Conservation (phyloP, 2,329 filamentous ascomycete species). For the Talaromyces sp. region DNA sequence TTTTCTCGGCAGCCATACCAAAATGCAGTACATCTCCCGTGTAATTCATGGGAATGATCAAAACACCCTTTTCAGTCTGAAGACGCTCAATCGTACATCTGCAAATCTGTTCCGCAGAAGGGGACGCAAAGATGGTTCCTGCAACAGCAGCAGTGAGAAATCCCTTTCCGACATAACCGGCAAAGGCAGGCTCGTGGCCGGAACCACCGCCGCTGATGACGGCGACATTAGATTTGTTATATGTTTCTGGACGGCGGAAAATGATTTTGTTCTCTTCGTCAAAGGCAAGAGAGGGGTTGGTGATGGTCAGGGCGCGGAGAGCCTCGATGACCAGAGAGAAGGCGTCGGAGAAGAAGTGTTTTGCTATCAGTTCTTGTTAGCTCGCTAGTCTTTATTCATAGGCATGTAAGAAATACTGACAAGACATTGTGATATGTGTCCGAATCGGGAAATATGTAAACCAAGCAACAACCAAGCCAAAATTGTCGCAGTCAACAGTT, state of each 20-base stretch:
- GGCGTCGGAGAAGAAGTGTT: conserved; percentile 88
- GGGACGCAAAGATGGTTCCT: conserved; percentile 82
- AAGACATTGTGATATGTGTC: conserved; percentile 9
- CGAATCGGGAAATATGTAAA: neutral
- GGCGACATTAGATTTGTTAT: conserved; percentile 63
- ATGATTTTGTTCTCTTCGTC: conserved; percentile 79
- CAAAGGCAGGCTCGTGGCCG: conserved; percentile 86
- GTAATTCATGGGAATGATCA: conserved; percentile 96
- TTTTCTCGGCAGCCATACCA: conserved; percentile 89
- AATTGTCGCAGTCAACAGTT: neutral
- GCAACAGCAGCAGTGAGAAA: conserved; percentile 78
- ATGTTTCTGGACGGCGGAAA: conserved; percentile 62
- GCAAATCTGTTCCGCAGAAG: conserved; percentile 77
- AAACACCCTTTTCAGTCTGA: conserved; percentile 66
- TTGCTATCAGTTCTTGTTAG: conserved; percentile 39
- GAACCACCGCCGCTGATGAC: conserved; percentile 85
- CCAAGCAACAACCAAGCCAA: neutral
- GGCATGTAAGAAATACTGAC: neutral
- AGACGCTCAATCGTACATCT: conserved; percentile 71
- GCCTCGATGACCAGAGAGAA: conserved; percentile 73
- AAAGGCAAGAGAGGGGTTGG: conserved; percentile 78
- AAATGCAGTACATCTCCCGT: conserved; percentile 89
- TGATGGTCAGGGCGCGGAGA: conserved; percentile 71
- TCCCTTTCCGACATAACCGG: conserved; percentile 77
- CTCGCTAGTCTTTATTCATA: neutral